Evolutionary conservation across 176 grass and related monocot species (phyloP).

Genomic region (Eragrostis nindensis): DNA sequence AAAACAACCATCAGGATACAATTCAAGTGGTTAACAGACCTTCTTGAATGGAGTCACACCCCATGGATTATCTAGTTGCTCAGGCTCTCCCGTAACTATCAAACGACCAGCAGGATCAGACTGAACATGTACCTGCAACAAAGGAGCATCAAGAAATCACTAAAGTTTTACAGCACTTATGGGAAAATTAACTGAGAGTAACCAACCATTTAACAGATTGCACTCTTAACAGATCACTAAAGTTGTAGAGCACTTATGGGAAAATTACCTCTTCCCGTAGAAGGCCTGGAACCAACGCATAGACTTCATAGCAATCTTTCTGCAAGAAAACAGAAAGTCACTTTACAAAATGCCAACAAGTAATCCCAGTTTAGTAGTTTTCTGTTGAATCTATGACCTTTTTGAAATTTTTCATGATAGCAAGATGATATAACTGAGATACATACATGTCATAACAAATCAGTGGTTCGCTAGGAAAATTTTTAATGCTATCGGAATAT

Average conservation of each 20-base stretch:
- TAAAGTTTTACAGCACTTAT: slow-evolving; percentile 9
- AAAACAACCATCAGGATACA: slow-evolving; percentile 19
- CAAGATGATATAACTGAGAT: slow-evolving; percentile 24
- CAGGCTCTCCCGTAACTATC: slow-evolving; percentile 89
- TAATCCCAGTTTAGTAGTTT: not conserved
- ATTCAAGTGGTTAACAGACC: slow-evolving; percentile 47
- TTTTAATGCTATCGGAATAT: not conserved
- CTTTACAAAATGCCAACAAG: slow-evolving; percentile 28
- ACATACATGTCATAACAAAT: slow-evolving; percentile 38
- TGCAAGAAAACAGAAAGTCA: slow-evolving; percentile 46
- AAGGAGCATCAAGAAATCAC: slow-evolving; percentile 32
- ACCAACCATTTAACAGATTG: slow-evolving; percentile 11
- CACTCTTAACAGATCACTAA: too few relatives aligned
- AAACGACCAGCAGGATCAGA: slow-evolving; percentile 94
- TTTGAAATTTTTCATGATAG: not conserved
- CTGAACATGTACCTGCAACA: slow-evolving; percentile 91
- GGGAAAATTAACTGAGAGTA: slow-evolving; percentile 17
- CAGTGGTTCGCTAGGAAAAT: not conserved
- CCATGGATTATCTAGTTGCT: slow-evolving; percentile 78
- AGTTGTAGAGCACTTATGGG: too few relatives aligned
- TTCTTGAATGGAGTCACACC: slow-evolving; percentile 83
- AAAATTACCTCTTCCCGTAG: slow-evolving; percentile 92
- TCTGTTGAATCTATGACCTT: slow-evolving; percentile 9
- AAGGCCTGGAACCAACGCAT: slow-evolving; percentile 96
- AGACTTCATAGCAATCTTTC: slow-evolving; percentile 97